Evolutionary conservation across 2,329 filamentous ascomycete species (phyloP).

Genomic region (Polychaeton citri): DNA sequence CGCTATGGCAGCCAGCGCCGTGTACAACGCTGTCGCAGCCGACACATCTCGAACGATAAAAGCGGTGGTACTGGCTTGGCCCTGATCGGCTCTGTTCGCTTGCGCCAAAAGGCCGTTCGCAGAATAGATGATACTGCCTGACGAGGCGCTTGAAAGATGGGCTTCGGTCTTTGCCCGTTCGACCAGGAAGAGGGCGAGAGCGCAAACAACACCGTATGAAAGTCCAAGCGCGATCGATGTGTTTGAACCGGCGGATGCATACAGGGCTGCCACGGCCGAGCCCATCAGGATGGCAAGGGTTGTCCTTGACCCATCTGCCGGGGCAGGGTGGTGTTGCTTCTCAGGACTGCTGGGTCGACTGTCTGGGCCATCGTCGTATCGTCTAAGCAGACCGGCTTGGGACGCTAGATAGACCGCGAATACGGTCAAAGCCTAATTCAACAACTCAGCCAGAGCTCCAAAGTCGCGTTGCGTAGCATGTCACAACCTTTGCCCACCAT

Average conservation of each 20-base stretch:
- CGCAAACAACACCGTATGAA: constrained; percentile 28
- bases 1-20: constrained; percentile 12
- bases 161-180: constrained; percentile 18
- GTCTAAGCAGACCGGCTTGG: constrained; percentile 6
- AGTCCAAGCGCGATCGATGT: constrained; percentile 27
- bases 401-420: constrained; percentile 11
- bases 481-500: constrained; percentile 32
- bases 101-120: constrained; percentile 21
- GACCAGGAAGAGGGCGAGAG: constrained; percentile 27
- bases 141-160: constrained; percentile 10
- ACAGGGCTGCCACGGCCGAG: constrained; percentile 24
- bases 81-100: constrained; percentile 4
- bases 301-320: constrained; percentile 14
- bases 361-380: constrained; percentile 9
- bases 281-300: constrained; percentile 21
- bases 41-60: constrained; percentile 17
- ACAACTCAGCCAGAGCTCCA: constrained; percentile 12
- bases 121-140: constrained; percentile 21
- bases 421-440: constrained; percentile 15
- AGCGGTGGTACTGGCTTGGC: constrained; percentile 6
- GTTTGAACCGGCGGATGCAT: constrained; percentile 19
- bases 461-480: constrained; percentile 2
- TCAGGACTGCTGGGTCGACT: constrained; percentile 5
- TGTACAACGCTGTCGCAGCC: constrained; percentile 12
- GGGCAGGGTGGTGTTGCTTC: constrained; percentile 3